Percentiles rank a stretch among this genome's conserved stretches.
phyloP scores from a whole-genome alignment of 306 rosid genomes.

The Medicago lupulina region DNA sequence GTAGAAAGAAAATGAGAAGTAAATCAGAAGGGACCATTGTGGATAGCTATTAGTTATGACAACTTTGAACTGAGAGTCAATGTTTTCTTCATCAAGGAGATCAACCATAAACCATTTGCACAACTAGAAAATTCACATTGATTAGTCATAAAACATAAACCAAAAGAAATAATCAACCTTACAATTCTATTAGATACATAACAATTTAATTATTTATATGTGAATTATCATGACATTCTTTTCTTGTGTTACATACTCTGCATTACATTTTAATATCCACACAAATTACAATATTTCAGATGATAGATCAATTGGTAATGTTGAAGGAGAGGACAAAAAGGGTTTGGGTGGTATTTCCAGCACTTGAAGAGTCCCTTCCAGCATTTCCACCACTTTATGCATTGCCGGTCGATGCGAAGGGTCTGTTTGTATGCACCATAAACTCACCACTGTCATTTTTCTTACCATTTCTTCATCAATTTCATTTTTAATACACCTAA shows the following conservation, averaged over 20 bases:
- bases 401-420: constrained; percentile 45
- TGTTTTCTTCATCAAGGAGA: too few relatives aligned
- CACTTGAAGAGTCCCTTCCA: constrained; percentile 31
- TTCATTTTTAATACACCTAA: constrained; percentile 13
- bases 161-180: background rate
- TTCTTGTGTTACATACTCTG: background rate
- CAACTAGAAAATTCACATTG: too few relatives aligned
- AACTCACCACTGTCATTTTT: constrained; percentile 49
- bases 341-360: constrained; percentile 43
- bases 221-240: background rate
- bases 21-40: too few relatives aligned
- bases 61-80: too few relatives aligned
- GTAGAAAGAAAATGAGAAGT: too few relatives aligned
- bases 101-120: too few relatives aligned
- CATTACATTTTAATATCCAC: background rate
- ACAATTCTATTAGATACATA: too few relatives aligned
- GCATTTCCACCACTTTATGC: constrained; percentile 47
- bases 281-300: background rate
- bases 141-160: constrained; percentile 2
- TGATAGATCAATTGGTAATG: background rate
- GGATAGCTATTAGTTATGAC: too few relatives aligned
- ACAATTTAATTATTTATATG: background rate
- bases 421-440: constrained; percentile 44
- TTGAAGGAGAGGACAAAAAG: constrained; percentile 30
- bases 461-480: constrained; percentile 33